Percentiles rank a stretch among this genome's conserved stretches.
These are phyloP conservation scores for Plasmodium fragile DNA, from an alignment of 169 alveolate species.

Conservation along the genomic window DNA sequence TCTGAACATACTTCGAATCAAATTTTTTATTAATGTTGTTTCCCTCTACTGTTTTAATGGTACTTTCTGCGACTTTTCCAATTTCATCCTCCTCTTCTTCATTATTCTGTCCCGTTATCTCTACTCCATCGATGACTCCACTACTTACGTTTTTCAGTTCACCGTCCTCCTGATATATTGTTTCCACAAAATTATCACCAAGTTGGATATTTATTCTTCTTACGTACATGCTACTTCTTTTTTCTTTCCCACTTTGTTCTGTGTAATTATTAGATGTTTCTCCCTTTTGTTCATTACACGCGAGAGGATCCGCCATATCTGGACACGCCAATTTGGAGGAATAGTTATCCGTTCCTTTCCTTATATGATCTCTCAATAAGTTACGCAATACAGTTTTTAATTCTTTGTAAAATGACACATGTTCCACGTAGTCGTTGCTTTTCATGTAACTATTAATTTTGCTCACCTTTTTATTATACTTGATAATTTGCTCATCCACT, in stretches of 20 bases:
- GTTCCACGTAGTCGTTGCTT: constrained; percentile 14
- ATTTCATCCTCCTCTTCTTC: not conserved
- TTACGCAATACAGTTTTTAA: constrained; percentile 3
- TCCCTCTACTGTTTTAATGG: not conserved
- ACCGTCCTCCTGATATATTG: constrained; percentile 15
- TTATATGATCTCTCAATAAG: constrained; percentile 19
- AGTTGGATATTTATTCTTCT: constrained; percentile 14
- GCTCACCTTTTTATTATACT: constrained; percentile 49
- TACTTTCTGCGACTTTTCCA: not conserved
- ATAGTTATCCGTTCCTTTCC: constrained; percentile 5
- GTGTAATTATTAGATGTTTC: not conserved
- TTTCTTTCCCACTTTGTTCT: not conserved
- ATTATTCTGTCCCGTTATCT: not conserved
- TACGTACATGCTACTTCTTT: not conserved
- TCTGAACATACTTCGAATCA: not conserved
- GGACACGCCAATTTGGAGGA: not conserved
- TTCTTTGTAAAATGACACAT: constrained; percentile 49
- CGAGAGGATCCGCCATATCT: not conserved
- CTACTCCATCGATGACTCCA: not conserved
- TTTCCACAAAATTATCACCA: constrained; percentile 36
- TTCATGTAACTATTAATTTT: constrained; percentile 54
- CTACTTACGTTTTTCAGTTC: not conserved
- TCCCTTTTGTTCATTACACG: not conserved
- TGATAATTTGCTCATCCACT: constrained; percentile 46
- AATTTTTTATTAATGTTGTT: not conserved